Evolutionary conservation across 495 filamentous ascomycete genomes (phyloP).

Genomic region (Penicillium mononematosum): DNA sequence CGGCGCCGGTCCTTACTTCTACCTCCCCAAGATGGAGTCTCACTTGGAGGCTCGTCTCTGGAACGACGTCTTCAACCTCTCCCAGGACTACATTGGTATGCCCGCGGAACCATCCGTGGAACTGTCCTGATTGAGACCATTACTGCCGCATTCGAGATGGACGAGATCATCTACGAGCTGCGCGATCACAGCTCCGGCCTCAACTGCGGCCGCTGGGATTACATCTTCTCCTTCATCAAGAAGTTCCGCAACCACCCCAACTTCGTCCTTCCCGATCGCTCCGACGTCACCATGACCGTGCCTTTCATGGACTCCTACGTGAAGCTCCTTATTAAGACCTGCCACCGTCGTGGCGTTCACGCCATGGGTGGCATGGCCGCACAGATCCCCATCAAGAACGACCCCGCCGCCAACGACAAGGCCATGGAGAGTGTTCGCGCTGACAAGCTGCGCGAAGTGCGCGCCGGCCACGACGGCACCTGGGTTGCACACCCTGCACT

Average conservation of each 20-base stretch:
- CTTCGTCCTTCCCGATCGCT: conserved; percentile 92
- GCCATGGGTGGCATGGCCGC: conserved; percentile 99
- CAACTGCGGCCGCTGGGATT: conserved; percentile 99
- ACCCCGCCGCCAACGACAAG: conserved; percentile 82
- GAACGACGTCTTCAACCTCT: conserved; percentile 98
- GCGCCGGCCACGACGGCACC: conserved; percentile 91
- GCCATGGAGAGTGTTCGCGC: conserved; percentile 92
- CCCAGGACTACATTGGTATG: conserved; percentile 88
- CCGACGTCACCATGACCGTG: conserved; percentile 93
- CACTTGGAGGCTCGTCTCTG: conserved; percentile 96
- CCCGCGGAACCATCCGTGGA: conserved; percentile 89
- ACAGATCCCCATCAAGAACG: conserved; percentile 97
- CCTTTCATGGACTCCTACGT: conserved; percentile 99
- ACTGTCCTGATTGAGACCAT: conserved; percentile 99
- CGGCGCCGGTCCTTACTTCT: conserved; percentile 94
- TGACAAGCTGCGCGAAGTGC: conserved; percentile 95
- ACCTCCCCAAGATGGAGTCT: conserved; percentile 99
- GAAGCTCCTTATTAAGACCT: conserved; percentile 94
- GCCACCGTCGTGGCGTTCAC: conserved; percentile 91
- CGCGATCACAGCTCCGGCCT: conserved; percentile 94
- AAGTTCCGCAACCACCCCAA: conserved; percentile 93
- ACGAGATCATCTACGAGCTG: conserved; percentile 99
- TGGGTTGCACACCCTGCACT: conserved; percentile 98
- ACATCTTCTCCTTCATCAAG: conserved; percentile 99
- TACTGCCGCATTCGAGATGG: conserved; percentile 99